Evolutionary conservation across 805 yeast genomes (phyloP).

Genomic region (Saturnispora diversa): DNA sequence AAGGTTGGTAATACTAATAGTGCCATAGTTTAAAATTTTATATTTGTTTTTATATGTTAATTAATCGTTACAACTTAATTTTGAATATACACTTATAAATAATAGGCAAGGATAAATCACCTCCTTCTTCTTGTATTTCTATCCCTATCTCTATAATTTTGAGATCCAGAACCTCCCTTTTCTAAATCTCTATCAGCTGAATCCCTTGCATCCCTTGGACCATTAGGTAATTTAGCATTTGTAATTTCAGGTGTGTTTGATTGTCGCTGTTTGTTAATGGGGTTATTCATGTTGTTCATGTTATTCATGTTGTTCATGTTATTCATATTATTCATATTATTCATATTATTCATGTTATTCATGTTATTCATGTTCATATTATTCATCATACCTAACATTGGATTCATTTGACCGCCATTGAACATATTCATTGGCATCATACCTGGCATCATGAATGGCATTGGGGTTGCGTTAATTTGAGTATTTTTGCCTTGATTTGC

Average conservation of each 20-base stretch:
- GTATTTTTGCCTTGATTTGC: constrained; percentile 15
- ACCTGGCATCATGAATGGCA: constrained; percentile 25
- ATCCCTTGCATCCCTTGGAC: constrained; percentile 22
- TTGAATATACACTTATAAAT: too few relatives aligned
- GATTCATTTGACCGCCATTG: constrained; percentile 25
- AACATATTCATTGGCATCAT: constrained; percentile 26
- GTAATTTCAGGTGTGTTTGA: constrained; percentile 20
- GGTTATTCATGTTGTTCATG: constrained; percentile 9
- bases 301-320: constrained; percentile 17
- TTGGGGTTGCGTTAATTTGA: constrained; percentile 14
- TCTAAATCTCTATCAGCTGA: constrained; percentile 18
- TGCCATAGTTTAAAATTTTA: too few relatives aligned
- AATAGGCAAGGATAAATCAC: constrained; percentile 1
- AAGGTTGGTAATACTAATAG: too few relatives aligned
- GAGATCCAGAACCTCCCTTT: constrained; percentile 8
- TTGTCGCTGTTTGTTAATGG: constrained; percentile 10
- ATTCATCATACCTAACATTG: constrained; percentile 12
- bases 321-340: constrained; percentile 6
- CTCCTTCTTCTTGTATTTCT: constrained; percentile 14
- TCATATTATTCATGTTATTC: constrained; percentile 16
- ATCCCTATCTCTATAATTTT: constrained; percentile 14
- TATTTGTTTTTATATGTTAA: too few relatives aligned
- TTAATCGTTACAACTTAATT: too few relatives aligned
- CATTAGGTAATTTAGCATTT: constrained; percentile 14
- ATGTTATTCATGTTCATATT: constrained; percentile 19